Evolutionary conservation across 495 filamentous ascomycete genomes (phyloP).

Genomic region (Filosporella fistucella): DNA sequence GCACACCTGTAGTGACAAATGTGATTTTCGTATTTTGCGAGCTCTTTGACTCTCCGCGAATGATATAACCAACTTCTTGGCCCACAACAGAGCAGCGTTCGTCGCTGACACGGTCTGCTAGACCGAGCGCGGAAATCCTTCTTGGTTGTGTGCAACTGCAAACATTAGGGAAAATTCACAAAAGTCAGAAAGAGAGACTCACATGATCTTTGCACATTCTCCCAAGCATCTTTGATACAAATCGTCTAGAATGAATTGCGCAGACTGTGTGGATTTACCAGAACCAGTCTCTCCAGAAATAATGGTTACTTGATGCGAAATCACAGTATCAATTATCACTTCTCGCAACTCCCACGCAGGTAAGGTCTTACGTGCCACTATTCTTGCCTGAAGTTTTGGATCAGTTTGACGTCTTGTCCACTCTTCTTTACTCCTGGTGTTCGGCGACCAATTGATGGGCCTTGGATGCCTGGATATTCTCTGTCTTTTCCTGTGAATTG

Average conservation of each 20-base stretch:
- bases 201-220: slow-evolving; percentile 76
- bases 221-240: slow-evolving; percentile 75
- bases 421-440: slow-evolving; percentile 37
- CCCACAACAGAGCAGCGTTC: slow-evolving; percentile 81
- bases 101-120: slow-evolving; percentile 91
- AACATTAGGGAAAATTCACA: slow-evolving; percentile 1
- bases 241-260: slow-evolving; percentile 93
- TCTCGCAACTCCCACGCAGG: slow-evolving; percentile 86
- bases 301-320: slow-evolving; percentile 79
- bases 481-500: slow-evolving; percentile 21
- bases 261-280: slow-evolving; percentile 94
- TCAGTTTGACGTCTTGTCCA: slow-evolving; percentile 39
- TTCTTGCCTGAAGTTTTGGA: slow-evolving; percentile 65
- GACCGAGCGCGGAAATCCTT: slow-evolving; percentile 87
- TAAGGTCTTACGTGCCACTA: slow-evolving; percentile 60
- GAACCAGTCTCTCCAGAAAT: slow-evolving; percentile 96
- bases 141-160: slow-evolving; percentile 80
- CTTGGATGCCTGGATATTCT: slow-evolving; percentile 45
- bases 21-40: slow-evolving; percentile 72
- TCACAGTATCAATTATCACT: slow-evolving; percentile 67
- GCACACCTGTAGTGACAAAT: slow-evolving; percentile 96
- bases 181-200: background rate
- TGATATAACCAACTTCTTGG: slow-evolving; percentile 90
- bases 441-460: slow-evolving; percentile 40
- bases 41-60: slow-evolving; percentile 81